phyloP scores from a whole-genome alignment of 768 basidiomycete species.

The Termitomyces sp. region DNA sequence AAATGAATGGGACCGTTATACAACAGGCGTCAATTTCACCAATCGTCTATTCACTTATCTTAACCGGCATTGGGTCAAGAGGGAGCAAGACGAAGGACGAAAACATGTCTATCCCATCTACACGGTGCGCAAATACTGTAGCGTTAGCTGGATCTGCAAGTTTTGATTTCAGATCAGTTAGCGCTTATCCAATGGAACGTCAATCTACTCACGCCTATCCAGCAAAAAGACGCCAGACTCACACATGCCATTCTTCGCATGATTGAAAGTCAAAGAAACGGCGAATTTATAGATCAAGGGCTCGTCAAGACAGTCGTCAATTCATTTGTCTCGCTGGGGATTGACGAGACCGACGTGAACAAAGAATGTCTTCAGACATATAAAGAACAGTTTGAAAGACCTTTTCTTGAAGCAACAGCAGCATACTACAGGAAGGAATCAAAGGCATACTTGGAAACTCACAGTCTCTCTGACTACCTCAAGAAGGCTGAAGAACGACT shows the following conservation, averaged over 20 bases:
- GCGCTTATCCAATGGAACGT: constrained; percentile 95
- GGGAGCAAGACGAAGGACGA: constrained; percentile 95
- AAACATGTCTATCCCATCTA: constrained; percentile 95
- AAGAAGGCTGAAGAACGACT: constrained; percentile 92
- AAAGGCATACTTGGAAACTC: constrained; percentile 81
- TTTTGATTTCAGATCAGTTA: constrained; percentile 46
- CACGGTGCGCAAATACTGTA: constrained; percentile 52
- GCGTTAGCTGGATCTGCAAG: background rate
- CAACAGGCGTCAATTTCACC: constrained; percentile 94
- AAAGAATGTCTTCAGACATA: constrained; percentile 92
- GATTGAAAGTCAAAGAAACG: constrained; percentile 91
- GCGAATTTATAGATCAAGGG: constrained; percentile 88
- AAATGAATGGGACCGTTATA: constrained; percentile 92
- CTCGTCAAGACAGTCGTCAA: constrained; percentile 93
- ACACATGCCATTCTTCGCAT: constrained; percentile 83
- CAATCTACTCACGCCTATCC: constrained; percentile 87
- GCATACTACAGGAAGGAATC: constrained; percentile 92
- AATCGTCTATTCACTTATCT: constrained; percentile 97
- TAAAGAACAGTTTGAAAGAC: constrained; percentile 82
- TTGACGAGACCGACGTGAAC: constrained; percentile 90
- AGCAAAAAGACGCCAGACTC: constrained; percentile 74
- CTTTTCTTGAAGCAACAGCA: constrained; percentile 86
- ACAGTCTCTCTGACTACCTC: constrained; percentile 90
- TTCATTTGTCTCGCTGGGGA: constrained; percentile 89
- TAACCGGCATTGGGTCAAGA: constrained; percentile 98